Evolutionary conservation across 2,329 filamentous ascomycete species (phyloP).

Genomic region (Aureobasidium sp.): DNA sequence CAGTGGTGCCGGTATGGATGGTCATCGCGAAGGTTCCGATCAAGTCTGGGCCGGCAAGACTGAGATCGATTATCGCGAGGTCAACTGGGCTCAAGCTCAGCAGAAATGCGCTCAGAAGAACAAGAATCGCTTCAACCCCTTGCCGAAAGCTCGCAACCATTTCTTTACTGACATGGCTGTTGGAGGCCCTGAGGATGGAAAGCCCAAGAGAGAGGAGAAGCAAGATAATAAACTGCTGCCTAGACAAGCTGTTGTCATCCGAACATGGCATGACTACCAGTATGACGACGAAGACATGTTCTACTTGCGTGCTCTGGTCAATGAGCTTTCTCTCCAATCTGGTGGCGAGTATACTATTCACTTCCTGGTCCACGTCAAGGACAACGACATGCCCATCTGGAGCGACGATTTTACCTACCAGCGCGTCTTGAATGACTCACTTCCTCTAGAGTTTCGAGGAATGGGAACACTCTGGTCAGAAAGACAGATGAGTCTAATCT

Average conservation of each 20-base stretch:
- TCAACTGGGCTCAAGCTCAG: background rate
- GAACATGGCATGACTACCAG: constrained; percentile 83
- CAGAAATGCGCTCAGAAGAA: background rate
- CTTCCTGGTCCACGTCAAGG: constrained; percentile 86
- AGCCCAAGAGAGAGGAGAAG: background rate
- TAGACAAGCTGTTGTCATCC: constrained; percentile 84
- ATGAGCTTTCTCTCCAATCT: constrained; percentile 81
- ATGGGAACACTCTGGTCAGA: constrained; percentile 95
- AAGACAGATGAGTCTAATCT: constrained; percentile 91
- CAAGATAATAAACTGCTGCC: constrained; percentile 22
- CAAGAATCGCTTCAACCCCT: background rate
- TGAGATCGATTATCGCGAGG: too few relatives aligned
- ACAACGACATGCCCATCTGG: constrained; percentile 80
- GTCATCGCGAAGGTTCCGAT: too few relatives aligned
- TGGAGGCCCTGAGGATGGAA: too few relatives aligned
- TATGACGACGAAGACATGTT: constrained; percentile 84
- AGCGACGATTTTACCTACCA: constrained; percentile 75
- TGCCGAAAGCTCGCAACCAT: too few relatives aligned
- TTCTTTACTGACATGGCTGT: too few relatives aligned
- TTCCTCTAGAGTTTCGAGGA: constrained; percentile 87
- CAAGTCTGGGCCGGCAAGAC: background rate
- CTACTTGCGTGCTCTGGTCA: constrained; percentile 84
- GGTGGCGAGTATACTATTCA: constrained; percentile 91
- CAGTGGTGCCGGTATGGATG: too few relatives aligned
- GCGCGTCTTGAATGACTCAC: constrained; percentile 70